Base-by-base conservation (phyloP, 352 stramenopile genomes). In the Pythium utonaiense region DNA sequence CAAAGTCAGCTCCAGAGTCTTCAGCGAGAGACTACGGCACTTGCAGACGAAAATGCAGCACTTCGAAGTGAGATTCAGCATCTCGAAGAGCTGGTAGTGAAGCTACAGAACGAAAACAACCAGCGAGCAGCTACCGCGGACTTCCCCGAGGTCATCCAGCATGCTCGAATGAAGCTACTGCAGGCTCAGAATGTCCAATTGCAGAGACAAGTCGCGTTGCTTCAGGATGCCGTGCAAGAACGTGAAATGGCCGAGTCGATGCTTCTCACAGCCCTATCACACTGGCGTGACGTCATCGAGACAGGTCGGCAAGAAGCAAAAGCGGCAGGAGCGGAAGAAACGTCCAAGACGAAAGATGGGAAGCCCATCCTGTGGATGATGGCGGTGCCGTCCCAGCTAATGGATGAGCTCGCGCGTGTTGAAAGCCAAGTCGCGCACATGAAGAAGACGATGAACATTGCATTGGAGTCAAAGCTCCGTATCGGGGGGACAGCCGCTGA, bases 151-250 rank as follows among this genome's bases (percentile, higher is more conserved):
- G 25, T 4, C 25, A 6, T 50, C 16, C 54, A 60, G n/a, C 17
- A 34, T 17, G 55, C 38, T 0, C 66, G 69, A 30, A 75, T 84
- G 56, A 71, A 66, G 27, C 47, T 85, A 5, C 30, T 86, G 1
- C 70, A 83, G 53, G 69, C 75, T 6, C 79, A 89, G 52, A 87
- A 89, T 47, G n/a, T 86, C 27, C 79, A 89, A 55, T 73, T 89
- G 5, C 73, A 79, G 42, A 70, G 79, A 8, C 75, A 89, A 50
- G 42, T 89, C 25, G 47, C 48, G 5, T 22, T 89, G 12, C 47
- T 86, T 2, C 71, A 86, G 48, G 66, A 77, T 36, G 73, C 75
- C 1, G 53, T 78, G 16, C 27, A 53, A 3, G 68, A 62, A 2
- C 71, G 55, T 12, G 62, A 82, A n/a, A 69, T 73, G 31, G 58